phyloP scores from a whole-genome alignment of 768 basidiomycete genomes.

The Termitomyces sp. region DNA sequence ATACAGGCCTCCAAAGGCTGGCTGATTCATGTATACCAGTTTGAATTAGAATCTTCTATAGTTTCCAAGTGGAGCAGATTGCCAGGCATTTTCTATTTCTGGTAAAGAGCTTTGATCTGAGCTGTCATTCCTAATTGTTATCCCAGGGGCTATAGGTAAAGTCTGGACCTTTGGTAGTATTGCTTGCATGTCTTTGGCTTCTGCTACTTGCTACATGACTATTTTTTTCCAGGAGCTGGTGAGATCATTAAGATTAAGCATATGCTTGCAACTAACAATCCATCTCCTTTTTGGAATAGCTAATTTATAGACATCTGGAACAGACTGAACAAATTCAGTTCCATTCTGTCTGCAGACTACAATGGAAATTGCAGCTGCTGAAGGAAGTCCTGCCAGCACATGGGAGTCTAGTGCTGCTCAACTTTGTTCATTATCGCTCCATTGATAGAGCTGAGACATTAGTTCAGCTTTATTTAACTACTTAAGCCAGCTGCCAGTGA shows the following conservation, averaged over 20 bases:
- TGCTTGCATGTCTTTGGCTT: not conserved
- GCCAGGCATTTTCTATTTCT: not conserved
- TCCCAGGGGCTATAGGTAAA: no score
- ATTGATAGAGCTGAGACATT: not conserved
- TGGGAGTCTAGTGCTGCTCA: not conserved
- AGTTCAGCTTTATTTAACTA: not conserved
- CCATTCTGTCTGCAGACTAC: not conserved
- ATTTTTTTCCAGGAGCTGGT: not conserved
- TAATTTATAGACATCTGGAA: not conserved
- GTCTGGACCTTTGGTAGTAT: no score
- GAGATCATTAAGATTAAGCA: not conserved
- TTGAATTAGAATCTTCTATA: not conserved
- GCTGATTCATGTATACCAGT: no score
- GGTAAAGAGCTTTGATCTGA: no score
- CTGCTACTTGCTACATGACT: not conserved
- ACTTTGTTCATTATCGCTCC: not conserved
- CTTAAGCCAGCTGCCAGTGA: no score
- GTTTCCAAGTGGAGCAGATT: not conserved
- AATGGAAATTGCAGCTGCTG: not conserved
- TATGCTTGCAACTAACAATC: not conserved
- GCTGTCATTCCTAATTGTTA: no score
- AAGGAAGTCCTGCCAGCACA: not conserved
- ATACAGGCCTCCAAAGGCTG: no score
- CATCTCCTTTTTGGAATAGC: not conserved
- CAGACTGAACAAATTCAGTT: not conserved